phyloP scores from a whole-genome alignment of 257 asterid genomes.

The Solanum tacnaense region DNA sequence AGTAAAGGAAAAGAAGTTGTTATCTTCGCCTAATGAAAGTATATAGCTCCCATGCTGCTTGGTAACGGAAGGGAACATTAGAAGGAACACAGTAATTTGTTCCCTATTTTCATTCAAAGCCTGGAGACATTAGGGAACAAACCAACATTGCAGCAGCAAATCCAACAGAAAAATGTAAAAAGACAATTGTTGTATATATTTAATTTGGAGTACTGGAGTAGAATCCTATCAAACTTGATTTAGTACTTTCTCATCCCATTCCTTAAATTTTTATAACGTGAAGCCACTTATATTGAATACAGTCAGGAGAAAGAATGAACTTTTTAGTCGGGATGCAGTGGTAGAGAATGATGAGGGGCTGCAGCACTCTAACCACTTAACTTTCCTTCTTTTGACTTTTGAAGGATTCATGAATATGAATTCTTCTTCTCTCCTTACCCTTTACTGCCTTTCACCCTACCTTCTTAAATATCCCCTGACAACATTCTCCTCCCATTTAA shows the following conservation, averaged over 20 bases:
- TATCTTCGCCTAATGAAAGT: neutral
- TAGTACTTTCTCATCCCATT: neutral
- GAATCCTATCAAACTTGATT: neutral
- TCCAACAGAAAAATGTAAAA: neutral
- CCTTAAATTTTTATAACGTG: neutral
- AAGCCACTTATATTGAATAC: neutral
- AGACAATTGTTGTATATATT: neutral
- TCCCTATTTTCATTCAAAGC: neutral
- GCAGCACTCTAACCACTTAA: neutral
- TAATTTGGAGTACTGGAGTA: neutral
- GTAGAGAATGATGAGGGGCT: neutral
- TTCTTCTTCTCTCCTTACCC: neutral
- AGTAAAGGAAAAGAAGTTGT: neutral
- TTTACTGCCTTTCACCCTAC: neutral
- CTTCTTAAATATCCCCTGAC: neutral
- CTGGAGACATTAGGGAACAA: neutral
- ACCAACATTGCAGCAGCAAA: neutral
- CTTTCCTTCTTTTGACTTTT: neutral
- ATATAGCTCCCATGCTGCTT: neutral
- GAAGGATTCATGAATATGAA: neutral
- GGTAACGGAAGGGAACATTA: neutral
- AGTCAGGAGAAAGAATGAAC: neutral
- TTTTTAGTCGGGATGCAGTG: neutral
- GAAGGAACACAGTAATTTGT: neutral
- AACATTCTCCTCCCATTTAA: neutral